Conservation (phyloP, 2,329 filamentous ascomycete genomes). For the Hymenotorrendiella dingleyae region DNA sequence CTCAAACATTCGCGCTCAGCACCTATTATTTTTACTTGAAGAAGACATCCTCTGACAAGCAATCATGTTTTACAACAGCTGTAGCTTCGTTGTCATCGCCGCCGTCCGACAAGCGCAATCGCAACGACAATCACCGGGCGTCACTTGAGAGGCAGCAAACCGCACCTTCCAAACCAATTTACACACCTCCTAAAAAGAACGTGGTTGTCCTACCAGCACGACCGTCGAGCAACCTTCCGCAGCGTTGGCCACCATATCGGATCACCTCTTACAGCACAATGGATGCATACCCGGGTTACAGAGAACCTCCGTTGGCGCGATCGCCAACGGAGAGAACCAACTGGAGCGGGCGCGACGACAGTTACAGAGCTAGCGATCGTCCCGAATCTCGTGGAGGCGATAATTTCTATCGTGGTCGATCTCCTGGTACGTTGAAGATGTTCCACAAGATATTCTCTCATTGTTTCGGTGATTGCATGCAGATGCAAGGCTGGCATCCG, state of each 20-base stretch:
- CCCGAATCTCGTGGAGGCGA: slow-evolving; percentile 50
- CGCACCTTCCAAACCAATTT: slow-evolving; percentile 5
- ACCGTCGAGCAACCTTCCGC: neutral
- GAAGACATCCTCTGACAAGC: slow-evolving; percentile 32
- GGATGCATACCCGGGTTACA: slow-evolving; percentile 27
- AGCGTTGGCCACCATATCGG: slow-evolving; percentile 2
- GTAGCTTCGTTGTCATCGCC: slow-evolving; percentile 22
- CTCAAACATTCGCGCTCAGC: slow-evolving; percentile 10
- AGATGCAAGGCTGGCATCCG: slow-evolving; percentile 5
- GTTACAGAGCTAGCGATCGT: slow-evolving; percentile 24
- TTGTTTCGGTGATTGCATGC: slow-evolving; percentile 7
- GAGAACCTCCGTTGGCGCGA: slow-evolving; percentile 28
- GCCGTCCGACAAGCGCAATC: too few species aligned
- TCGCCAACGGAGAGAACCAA: slow-evolving; percentile 31
- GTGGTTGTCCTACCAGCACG: slow-evolving; percentile 11
- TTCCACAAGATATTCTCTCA: neutral
- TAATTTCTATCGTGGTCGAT: slow-evolving; percentile 60
- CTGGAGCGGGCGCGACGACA: slow-evolving; percentile 31
- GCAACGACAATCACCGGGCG: slow-evolving; percentile 25
- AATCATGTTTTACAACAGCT: slow-evolving; percentile 34
- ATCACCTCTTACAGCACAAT: slow-evolving; percentile 13
- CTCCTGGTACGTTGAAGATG: slow-evolving; percentile 56
- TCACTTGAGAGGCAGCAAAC: slow-evolving; percentile 29
- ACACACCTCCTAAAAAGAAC: slow-evolving; percentile 16
- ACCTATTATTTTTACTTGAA: slow-evolving; percentile 21